phyloP scores from a whole-genome alignment of 208 protist genomes.

The Acanthamoeba royreba region DNA sequence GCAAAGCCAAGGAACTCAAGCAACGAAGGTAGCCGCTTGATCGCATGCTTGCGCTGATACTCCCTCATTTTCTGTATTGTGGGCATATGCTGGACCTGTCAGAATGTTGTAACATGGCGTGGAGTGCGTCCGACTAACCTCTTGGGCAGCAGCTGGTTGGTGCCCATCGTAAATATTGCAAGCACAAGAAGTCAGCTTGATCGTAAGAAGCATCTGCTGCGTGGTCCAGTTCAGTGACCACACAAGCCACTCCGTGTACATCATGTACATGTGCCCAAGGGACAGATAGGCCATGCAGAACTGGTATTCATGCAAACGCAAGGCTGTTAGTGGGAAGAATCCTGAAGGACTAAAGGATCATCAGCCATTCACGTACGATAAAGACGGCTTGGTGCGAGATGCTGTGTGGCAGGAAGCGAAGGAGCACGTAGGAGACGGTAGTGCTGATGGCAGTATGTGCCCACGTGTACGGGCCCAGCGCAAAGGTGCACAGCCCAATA shows the following conservation, averaged over 20 bases:
- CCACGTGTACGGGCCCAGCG: neutral
- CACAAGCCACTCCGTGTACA: conserved; percentile 69
- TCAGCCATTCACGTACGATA: neutral
- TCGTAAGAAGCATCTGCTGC: conserved; percentile 74
- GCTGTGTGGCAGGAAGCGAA: neutral
- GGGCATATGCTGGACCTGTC: neutral
- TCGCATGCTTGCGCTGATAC: neutral
- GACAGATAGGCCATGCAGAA: neutral
- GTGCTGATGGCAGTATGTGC: neutral
- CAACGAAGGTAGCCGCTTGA: conserved; percentile 61
- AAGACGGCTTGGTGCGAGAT: neutral
- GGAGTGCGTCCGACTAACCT: neutral
- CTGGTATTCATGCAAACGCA: neutral
- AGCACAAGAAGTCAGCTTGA: conserved; percentile 67
- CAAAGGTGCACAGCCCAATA: neutral
- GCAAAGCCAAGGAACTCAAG: conserved; percentile 71
- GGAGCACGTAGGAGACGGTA: neutral
- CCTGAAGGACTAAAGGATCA: neutral
- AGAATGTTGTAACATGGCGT: neutral
- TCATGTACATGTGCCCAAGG: conserved; percentile 63
- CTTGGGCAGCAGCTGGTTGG: neutral
- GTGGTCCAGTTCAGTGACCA: conserved; percentile 73
- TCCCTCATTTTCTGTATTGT: conserved; percentile 3
- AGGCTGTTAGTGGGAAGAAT: neutral
- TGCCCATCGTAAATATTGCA: conserved; percentile 71